Conservation (phyloP, 768 basidiomycete species). For the Podaxis rugospora region DNA sequence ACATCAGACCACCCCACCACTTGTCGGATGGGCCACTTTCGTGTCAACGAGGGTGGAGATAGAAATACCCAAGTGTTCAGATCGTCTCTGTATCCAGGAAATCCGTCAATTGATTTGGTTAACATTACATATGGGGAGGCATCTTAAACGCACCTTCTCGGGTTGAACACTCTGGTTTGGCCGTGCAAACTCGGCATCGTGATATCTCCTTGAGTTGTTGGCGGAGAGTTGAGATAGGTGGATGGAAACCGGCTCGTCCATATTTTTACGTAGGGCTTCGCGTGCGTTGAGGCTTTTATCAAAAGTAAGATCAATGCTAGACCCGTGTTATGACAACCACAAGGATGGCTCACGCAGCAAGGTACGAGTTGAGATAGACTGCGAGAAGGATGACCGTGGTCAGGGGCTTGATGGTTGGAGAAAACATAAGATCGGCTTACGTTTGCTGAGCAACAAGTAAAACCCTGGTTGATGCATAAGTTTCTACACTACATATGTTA, state of each 20-base stretch:
- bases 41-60: slow-evolving; percentile 19
- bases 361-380: slow-evolving; percentile 58
- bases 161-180: background rate
- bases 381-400: background rate
- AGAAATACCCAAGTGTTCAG: slow-evolving; percentile 14
- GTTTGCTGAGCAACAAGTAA: slow-evolving; percentile 49
- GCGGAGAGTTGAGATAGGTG: slow-evolving; percentile 34
- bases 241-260: slow-evolving; percentile 35
- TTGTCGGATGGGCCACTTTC: slow-evolving; percentile 10
- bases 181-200: slow-evolving; percentile 13
- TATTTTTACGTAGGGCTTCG: slow-evolving; percentile 29
- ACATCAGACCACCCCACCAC: background rate
- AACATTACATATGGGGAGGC: background rate
- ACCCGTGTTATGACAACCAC: background rate
- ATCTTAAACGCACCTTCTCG: slow-evolving; percentile 18
- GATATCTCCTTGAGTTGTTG: slow-evolving; percentile 7
- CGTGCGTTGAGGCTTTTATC: slow-evolving; percentile 41
- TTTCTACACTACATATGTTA: background rate
- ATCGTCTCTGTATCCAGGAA: background rate
- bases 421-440: slow-evolving; percentile 24
- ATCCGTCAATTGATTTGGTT: background rate
- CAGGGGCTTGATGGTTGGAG: background rate
- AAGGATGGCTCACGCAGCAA: slow-evolving; percentile 32
- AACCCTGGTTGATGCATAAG: slow-evolving; percentile 26
- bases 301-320: background rate